Conservation (phyloP, 2,329 filamentous ascomycete genomes). For the Cladosporium sp. region DNA sequence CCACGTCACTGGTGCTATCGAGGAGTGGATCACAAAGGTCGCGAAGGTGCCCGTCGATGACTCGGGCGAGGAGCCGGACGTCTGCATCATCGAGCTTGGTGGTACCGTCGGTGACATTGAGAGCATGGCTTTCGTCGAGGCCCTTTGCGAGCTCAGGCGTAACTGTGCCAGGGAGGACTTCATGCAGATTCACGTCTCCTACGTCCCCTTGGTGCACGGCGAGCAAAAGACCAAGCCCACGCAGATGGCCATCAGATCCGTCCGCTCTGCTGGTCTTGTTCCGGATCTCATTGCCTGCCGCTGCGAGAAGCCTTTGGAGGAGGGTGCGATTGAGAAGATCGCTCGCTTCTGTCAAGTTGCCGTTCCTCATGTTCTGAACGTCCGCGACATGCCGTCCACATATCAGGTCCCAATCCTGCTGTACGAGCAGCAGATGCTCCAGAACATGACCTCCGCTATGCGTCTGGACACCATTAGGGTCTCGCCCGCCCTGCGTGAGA, state of each 20-base stretch:
- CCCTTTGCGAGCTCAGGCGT: conserved; percentile 72
- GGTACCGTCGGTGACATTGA: conserved; percentile 79
- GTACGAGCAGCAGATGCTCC: conserved; percentile 71
- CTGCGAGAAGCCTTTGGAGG: conserved; percentile 72
- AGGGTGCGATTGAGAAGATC: conserved; percentile 77
- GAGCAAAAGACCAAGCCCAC: conserved; percentile 98
- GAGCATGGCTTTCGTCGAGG: conserved; percentile 82
- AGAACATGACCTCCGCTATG: conserved; percentile 62
- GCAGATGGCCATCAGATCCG: conserved; percentile 80
- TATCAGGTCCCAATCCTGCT: conserved; percentile 96
- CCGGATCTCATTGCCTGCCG: conserved; percentile 79
- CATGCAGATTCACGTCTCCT: conserved; percentile 82
- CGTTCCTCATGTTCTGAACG: conserved; percentile 75
- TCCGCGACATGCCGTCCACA: conserved; percentile 82
- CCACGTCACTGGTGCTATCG: conserved; percentile 85
- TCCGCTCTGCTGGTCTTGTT: conserved; percentile 70
- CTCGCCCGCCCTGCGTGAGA: conserved; percentile 51
- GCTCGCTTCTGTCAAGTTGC: conserved; percentile 87
- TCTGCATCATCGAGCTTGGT: conserved; percentile 77
- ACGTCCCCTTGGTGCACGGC: conserved; percentile 70
- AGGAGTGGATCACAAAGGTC: conserved; percentile 88
- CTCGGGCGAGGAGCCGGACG: conserved; percentile 75
- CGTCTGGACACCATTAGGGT: conserved; percentile 53
- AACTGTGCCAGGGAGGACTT: conserved; percentile 75
- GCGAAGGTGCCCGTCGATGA: conserved; percentile 83